Conservation (phyloP, 352 stramenopile species). For the Pythium brassicae region DNA sequence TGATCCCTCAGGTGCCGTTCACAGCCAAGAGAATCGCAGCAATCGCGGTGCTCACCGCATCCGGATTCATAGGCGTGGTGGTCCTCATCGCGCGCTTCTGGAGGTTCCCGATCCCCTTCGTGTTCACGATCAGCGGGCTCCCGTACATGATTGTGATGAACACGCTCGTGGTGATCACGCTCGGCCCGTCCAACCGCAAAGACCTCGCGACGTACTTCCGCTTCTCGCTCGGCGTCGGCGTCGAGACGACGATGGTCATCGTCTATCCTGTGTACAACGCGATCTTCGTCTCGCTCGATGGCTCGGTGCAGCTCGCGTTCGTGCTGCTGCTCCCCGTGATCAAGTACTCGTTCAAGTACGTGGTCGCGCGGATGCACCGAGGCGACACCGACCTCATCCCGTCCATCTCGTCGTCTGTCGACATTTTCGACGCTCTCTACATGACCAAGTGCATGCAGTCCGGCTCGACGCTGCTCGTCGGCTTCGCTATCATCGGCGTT, state of each 20-base stretch:
- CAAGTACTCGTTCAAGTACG: slow-evolving; percentile 1
- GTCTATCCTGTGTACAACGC: slow-evolving; percentile 11
- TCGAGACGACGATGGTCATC: background rate
- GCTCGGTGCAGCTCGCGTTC: background rate
- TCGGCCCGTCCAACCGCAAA: background rate
- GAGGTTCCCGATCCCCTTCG: slow-evolving; percentile 9
- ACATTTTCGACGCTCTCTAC: slow-evolving; percentile 13
- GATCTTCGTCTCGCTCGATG: slow-evolving; percentile 6
- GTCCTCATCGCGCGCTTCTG: background rate
- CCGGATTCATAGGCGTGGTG: background rate
- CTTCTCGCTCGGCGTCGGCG: background rate
- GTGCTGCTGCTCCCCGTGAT: slow-evolving; percentile 9
- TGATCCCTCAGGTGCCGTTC: too few relatives aligned
- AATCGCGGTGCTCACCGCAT: background rate
- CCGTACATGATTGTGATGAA: background rate
- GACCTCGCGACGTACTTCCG: background rate
- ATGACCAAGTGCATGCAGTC: slow-evolving; percentile 23
- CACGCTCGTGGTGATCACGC: background rate
- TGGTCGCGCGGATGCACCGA: background rate
- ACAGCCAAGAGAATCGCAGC: too few relatives aligned
- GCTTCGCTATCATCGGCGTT: slow-evolving; percentile 5
- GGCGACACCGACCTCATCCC: background rate
- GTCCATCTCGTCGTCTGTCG: background rate
- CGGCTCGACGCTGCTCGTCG: slow-evolving; percentile 12
- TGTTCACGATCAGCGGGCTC: background rate